Evolutionary conservation across 2,329 filamentous ascomycete genomes (phyloP), one percentile per base, ranked within the genome.

Genomic region (Trichoderma semiorbis): DNA sequence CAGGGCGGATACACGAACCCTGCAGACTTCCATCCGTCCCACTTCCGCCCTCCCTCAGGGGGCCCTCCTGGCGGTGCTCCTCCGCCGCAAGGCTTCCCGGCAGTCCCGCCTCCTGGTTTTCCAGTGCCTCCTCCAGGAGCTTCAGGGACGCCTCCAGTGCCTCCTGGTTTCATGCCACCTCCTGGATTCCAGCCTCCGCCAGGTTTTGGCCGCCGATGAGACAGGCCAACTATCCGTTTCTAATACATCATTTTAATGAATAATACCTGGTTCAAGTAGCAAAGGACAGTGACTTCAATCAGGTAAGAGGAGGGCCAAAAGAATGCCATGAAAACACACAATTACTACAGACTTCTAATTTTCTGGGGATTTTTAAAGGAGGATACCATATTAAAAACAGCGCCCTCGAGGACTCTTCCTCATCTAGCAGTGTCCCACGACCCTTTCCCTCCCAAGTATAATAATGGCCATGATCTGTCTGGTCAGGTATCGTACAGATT

Each of bases 171-270:
- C 64, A 79, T 81, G 78, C 81, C 81, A 2, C 81, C 82, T 58
- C 82, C 83, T 7, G 84, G 83, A 2, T 85, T 85, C 73, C 83
- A 84, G 73, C 83, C 84, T 12, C 84, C 84, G 18, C 84, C 84
- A 10, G 84, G 84, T 30, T 84, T 83, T 73, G 79, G 77, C 57
- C 78, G 80, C 36, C 79, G 82, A 71, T 83, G 77, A 80, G 70
- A 14, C 5, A 11, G 65, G 65, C 26, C 16, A 18, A 11, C 5
- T 28, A 18, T 28, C 16, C 14, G 14, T 50, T 60, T 28, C 24
- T 60, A 28, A n/a, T 47, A 50, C 57, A 16, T 30, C 50, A 58
- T 28, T 47, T 11, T 16, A 8, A 58, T 65, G 36, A 60, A 11
- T 32, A 65, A 71, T 66, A 47, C 32, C 36, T 43, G 32, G 50